phyloP scores from a whole-genome alignment of 768 basidiomycete species.

The Suillus alpinus region DNA sequence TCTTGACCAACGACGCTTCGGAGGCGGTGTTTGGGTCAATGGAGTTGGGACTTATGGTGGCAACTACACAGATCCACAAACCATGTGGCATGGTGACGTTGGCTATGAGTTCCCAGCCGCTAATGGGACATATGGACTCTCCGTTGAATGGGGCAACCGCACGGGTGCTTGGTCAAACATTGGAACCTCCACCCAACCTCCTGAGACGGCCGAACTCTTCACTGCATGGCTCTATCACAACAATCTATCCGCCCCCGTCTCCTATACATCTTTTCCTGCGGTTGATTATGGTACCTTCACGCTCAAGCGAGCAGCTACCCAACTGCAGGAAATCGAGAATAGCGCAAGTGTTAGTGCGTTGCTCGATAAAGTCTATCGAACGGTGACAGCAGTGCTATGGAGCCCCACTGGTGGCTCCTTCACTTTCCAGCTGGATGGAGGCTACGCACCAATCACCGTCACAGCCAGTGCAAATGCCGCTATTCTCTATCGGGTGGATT shows the following conservation, averaged over 20 bases:
- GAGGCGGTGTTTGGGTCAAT: slow-evolving; percentile 44
- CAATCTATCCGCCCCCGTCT: slow-evolving; percentile 32
- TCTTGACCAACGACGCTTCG: slow-evolving; percentile 59
- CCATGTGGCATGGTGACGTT: slow-evolving; percentile 65
- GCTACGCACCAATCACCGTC: slow-evolving; percentile 31
- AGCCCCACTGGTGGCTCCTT: slow-evolving; percentile 41
- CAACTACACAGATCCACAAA: slow-evolving; percentile 18
- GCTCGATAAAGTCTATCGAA: slow-evolving; percentile 41
- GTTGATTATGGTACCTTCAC: slow-evolving; percentile 37
- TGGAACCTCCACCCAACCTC: slow-evolving; percentile 62
- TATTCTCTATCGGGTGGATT: slow-evolving; percentile 40
- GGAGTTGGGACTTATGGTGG: slow-evolving; percentile 16
- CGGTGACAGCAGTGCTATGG: slow-evolving; percentile 59
- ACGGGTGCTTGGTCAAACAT: slow-evolving; percentile 61
- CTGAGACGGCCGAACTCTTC: slow-evolving; percentile 58
- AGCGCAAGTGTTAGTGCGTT: slow-evolving; percentile 48
- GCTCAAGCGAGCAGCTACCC: slow-evolving; percentile 31
- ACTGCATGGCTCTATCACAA: slow-evolving; percentile 57
- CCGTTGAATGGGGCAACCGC: slow-evolving; percentile 44
- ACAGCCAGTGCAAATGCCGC: slow-evolving; percentile 40
- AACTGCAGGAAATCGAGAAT: slow-evolving; percentile 43
- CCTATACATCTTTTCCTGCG: slow-evolving; percentile 60
- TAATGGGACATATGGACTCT: slow-evolving; percentile 23
- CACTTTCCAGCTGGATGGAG: slow-evolving; percentile 27
- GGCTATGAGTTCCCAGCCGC: slow-evolving; percentile 52